A percentile compares a stretch with the other conserved stretches of the same genome.
Evolutionary conservation across 2,329 filamentous ascomycete species (phyloP).

Genomic region (Aspergillus latus): DNA sequence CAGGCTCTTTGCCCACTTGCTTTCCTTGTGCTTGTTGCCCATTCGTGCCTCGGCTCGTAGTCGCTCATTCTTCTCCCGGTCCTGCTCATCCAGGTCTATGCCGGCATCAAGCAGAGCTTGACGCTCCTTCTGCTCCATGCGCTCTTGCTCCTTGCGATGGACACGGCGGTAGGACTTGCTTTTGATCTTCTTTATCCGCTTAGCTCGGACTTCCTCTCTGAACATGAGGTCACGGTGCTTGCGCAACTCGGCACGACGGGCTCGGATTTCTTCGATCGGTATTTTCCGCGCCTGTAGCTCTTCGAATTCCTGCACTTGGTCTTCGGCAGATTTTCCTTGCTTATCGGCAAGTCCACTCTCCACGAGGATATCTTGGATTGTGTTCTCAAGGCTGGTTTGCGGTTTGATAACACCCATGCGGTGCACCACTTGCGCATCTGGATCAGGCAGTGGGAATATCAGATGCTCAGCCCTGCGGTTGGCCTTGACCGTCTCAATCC

Average conservation of each 20-base stretch:
- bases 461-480: slow-evolving; percentile 91
- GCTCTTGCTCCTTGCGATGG: slow-evolving; percentile 75
- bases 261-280: slow-evolving; percentile 70
- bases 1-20: slow-evolving; percentile 86
- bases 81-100: slow-evolving; percentile 62
- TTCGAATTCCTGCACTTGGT: slow-evolving; percentile 67
- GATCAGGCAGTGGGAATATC: slow-evolving; percentile 78
- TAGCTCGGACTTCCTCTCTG: slow-evolving; percentile 81
- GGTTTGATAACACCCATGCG: slow-evolving; percentile 59
- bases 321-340: slow-evolving; percentile 61
- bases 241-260: slow-evolving; percentile 71
- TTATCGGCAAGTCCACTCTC: slow-evolving; percentile 72
- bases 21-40: slow-evolving; percentile 79
- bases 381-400: slow-evolving; percentile 77
- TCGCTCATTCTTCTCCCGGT: slow-evolving; percentile 67
- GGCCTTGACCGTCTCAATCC: slow-evolving; percentile 92
- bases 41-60: slow-evolving; percentile 80
- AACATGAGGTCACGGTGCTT: slow-evolving; percentile 82
- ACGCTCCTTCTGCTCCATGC: slow-evolving; percentile 57
- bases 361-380: slow-evolving; percentile 84
- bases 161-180: slow-evolving; percentile 92
- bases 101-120: slow-evolving; percentile 60
- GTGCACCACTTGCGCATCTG: slow-evolving; percentile 60
- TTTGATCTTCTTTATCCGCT: slow-evolving; percentile 98
- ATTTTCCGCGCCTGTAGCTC: slow-evolving; percentile 70